Evolutionary conservation across 108 stramenopile species (phyloP).

Genomic region (Discostella stelligeroides): DNA sequence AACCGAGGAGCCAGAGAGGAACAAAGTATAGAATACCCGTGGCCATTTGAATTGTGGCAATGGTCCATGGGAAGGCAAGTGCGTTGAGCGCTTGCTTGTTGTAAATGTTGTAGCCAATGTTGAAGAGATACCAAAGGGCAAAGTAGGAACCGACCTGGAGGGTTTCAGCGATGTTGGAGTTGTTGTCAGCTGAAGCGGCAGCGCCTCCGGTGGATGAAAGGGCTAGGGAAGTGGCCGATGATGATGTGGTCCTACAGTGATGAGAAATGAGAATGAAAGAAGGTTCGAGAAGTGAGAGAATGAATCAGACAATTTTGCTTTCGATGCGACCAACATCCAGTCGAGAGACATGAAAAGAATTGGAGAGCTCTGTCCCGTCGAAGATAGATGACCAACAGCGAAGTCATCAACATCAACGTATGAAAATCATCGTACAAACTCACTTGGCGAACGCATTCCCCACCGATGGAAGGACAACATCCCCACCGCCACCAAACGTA

Average conservation of each 20-base stretch:
- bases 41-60: slow-evolving; percentile 96
- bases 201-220: slow-evolving; percentile 71
- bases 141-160: slow-evolving; percentile 90
- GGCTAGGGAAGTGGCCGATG: slow-evolving; percentile 56
- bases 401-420: neutral
- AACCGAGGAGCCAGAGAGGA: slow-evolving; percentile 84
- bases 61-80: slow-evolving; percentile 92
- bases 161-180: slow-evolving; percentile 60
- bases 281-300: neutral
- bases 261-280: neutral
- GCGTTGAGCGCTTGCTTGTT: slow-evolving; percentile 97
- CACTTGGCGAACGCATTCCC: slow-evolving; percentile 32
- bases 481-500: slow-evolving; percentile 26
- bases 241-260: slow-evolving; percentile 8
- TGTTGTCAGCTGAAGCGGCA: slow-evolving; percentile 52
- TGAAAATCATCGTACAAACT: slow-evolving; percentile 1
- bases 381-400: neutral
- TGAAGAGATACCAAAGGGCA: slow-evolving; percentile 98
- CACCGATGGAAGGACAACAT: slow-evolving; percentile 7
- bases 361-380: too few relatives aligned
- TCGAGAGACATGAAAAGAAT: too few relatives aligned
- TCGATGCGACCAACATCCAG: too few relatives aligned
- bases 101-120: slow-evolving; percentile 99
- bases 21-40: slow-evolving; percentile 90
- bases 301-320: too few relatives aligned